Base-by-base conservation (phyloP, 257 asterid genomes). In the Solanum tarijense region DNA sequence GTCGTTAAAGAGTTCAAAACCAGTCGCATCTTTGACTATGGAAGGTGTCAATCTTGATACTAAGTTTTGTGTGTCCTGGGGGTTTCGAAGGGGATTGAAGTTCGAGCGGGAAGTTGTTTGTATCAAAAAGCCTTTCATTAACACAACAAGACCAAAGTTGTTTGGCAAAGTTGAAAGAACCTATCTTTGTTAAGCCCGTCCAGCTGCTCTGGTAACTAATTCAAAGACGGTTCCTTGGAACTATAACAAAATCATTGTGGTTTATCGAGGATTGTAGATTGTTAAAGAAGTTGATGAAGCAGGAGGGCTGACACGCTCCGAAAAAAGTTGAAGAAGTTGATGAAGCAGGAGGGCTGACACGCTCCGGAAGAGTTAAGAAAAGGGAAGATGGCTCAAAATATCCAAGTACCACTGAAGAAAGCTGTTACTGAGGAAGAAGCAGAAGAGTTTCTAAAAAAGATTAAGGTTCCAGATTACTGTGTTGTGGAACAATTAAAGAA, bases 161-260 rank as follows among this genome's bases (percentile, higher is more conserved):
- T 0, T 23, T 23, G 7, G 12, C 16, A 2, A n/a, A n/a, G 23
- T 16, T 52, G 9, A 16, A 5, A 52, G 3, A 6, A 18, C 23
- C 23, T 16, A 0, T 65, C 2, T 65, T n/a, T 2, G 12, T 65
- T n/a, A 10, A 5, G 7, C 16, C 1, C 72, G 2, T n/a, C 7
- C 3, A 65, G 12, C 1, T 0, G 4, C 10, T 3, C 16, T 1
- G 2, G 1, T 65, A 65, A 10, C 4, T 65, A 0, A 65, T 12
- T 12, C 72, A n/a, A 10, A 65, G 8, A 3, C 0, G 5, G 5
- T n/a, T 2, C 7, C 72, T n/a, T 65, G 4, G 32, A 65, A 65
- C 32, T 65, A 65, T 2, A 65, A n/a, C 0, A 11, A n/a, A 12
- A n/a, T 2, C 2, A 1, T 4, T 1, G 3, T 65, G 16, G 13